A percentile compares a stretch with the other conserved stretches of the same genome.
phyloP scores from a whole-genome alignment of 2,329 filamentous ascomycete species.

The Diaporthe nobilis region DNA sequence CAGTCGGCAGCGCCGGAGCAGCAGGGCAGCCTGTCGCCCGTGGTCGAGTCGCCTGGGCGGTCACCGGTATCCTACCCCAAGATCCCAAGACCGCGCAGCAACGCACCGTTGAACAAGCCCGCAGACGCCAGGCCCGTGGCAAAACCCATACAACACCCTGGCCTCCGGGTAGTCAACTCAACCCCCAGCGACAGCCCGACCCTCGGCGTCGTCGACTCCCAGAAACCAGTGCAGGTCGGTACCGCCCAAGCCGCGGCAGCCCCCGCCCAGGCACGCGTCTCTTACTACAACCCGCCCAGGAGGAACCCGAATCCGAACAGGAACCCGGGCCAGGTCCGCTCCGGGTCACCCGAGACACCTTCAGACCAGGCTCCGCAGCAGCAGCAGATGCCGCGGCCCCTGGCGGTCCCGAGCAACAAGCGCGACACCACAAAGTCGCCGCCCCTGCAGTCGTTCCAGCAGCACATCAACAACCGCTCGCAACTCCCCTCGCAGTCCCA shows the following conservation, averaged over 20 bases:
- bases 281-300: slow-evolving; percentile 14
- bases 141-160: not conserved
- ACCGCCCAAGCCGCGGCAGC: slow-evolving; percentile 46
- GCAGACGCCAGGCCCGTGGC: not conserved
- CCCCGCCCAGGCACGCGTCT: slow-evolving; percentile 38
- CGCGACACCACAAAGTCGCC: slow-evolving; percentile 16
- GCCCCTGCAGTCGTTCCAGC: slow-evolving; percentile 34
- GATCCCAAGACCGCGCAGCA: slow-evolving; percentile 39
- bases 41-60: slow-evolving; percentile 61
- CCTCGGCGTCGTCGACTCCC: slow-evolving; percentile 51
- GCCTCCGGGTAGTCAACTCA: slow-evolving; percentile 23
- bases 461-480: slow-evolving; percentile 36
- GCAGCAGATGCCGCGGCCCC: slow-evolving; percentile 17
- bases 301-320: slow-evolving; percentile 39
- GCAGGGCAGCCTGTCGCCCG: slow-evolving; percentile 60
- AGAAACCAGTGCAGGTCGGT: slow-evolving; percentile 37
- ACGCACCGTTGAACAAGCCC: not conserved
- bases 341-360: slow-evolving; percentile 38
- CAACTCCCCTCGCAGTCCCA: slow-evolving; percentile 33
- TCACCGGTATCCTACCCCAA: slow-evolving; percentile 52
- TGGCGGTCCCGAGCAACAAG: slow-evolving; percentile 14
- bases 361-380: slow-evolving; percentile 12
- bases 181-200: slow-evolving; percentile 53
- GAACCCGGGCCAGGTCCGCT: slow-evolving; percentile 39
- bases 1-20: slow-evolving; percentile 30